Evolutionary conservation across 306 rosid species (phyloP), one percentile per base, ranked within the genome.

Genomic region (Canavalia ensiformis): DNA sequence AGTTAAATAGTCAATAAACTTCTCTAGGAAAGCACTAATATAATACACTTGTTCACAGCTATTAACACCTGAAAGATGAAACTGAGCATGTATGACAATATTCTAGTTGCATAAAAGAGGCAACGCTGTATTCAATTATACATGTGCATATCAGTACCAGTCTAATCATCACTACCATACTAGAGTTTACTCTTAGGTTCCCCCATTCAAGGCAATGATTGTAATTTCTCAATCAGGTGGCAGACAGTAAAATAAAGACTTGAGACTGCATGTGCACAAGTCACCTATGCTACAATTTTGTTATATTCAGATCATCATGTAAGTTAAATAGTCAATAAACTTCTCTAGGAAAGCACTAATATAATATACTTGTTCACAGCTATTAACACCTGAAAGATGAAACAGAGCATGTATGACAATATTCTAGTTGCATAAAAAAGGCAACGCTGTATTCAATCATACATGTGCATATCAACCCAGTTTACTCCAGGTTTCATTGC

Each of bases 401-500:
- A 84, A 57, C 29, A n/a, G 80, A 59, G 62, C 51, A 81, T 18
- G 78, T 10, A 11, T 30, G 55, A 75, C 52, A 18, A 18, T 18
- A 75, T 79, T 46, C 56, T 68, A 88, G 72, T 63, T 18, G 8
- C 31, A 33, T 34, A 33, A 73, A 76, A 76, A 59, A 64, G 64
- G 25, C 35, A 47, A 51, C 18, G 6, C 8, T 52, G 41, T 59
- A 72, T 45, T 42, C 34, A 37, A 73, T 49, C 97, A 46, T 92
- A 92, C 98, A 77, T 88, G 86, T 92, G 98, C 98, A 92, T 91
- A 72, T 89, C 92, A 62, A 88, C 85, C 98, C 98, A 94, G 85
- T 76, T 73, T 72, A 88, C 78, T 83, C 97, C 97, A 69, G 98
- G 97, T 82, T 82, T 94, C 94, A 92, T 90, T 34, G 84, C 45